These are phyloP conservation scores for Talaromyces sp. DNA, from an alignment of 2,329 filamentous ascomycete genomes.

Conservation along the genomic window DNA sequence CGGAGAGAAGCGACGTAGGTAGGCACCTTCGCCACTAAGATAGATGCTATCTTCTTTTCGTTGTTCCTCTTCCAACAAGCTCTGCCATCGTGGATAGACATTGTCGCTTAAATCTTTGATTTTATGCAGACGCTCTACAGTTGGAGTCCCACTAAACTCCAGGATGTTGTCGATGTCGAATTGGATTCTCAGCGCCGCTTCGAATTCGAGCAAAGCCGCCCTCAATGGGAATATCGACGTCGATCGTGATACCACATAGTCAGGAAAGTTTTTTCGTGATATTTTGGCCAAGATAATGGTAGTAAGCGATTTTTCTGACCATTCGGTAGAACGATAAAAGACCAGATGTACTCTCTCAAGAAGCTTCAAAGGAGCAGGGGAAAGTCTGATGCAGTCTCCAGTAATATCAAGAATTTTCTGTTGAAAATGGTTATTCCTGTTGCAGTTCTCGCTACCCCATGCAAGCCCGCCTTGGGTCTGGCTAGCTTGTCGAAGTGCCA, in stretches of 20 bases:
- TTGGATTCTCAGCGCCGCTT: slow-evolving; percentile 77
- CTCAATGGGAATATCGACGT: slow-evolving; percentile 82
- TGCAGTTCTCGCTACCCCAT: slow-evolving; percentile 50
- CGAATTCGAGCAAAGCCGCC: slow-evolving; percentile 74
- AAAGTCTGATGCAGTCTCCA: slow-evolving; percentile 79
- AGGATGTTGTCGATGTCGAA: slow-evolving; percentile 75
- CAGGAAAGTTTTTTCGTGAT: slow-evolving; percentile 77
- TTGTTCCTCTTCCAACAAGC: slow-evolving; percentile 67
- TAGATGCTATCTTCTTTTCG: slow-evolving; percentile 72
- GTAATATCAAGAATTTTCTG: slow-evolving; percentile 71
- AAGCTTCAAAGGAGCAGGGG: slow-evolving; percentile 65
- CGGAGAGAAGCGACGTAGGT: slow-evolving; percentile 82
- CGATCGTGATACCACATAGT: slow-evolving; percentile 85
- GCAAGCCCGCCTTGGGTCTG: slow-evolving; percentile 70
- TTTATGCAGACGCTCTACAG: slow-evolving; percentile 58
- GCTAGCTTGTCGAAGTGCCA: slow-evolving; percentile 68
- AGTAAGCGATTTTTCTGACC: slow-evolving; percentile 94
- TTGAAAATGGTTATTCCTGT: slow-evolving; percentile 69
- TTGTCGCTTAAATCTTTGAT: slow-evolving; percentile 68
- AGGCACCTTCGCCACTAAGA: slow-evolving; percentile 78
- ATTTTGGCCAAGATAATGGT: slow-evolving; percentile 93
- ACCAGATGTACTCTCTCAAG: slow-evolving; percentile 94
- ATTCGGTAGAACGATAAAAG: slow-evolving; percentile 92
- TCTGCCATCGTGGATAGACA: slow-evolving; percentile 76
- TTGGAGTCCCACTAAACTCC: slow-evolving; percentile 69